Evolutionary conservation across 2,329 filamentous ascomycete genomes (phyloP).

Genomic region (Fusarium scirpi): DNA sequence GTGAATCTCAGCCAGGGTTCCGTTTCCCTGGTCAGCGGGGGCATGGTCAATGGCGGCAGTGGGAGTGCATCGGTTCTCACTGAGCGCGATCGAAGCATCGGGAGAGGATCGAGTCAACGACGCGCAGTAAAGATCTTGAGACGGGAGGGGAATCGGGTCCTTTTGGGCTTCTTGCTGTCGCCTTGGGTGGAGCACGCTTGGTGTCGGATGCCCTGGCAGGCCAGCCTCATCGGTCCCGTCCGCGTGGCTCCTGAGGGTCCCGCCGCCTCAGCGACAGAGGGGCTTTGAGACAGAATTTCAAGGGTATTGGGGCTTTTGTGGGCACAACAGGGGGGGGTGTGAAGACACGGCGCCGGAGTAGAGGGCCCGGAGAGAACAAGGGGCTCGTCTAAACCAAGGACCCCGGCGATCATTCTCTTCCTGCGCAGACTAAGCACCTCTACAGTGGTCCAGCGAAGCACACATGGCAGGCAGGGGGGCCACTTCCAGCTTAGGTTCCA

Average conservation of each 20-base stretch:
- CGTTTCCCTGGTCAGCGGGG: slow-evolving; percentile 32
- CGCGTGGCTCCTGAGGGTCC: slow-evolving; percentile 40
- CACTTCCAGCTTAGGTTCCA: slow-evolving; percentile 5
- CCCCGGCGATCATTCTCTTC: slow-evolving; percentile 25
- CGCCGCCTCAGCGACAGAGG: slow-evolving; percentile 20
- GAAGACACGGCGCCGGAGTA: slow-evolving; percentile 26
- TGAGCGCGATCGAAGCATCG: slow-evolving; percentile 34
- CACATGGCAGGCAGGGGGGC: slow-evolving; percentile 33
- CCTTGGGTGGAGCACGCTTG: slow-evolving; percentile 20
- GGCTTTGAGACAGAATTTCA: slow-evolving; percentile 26
- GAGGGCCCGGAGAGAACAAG: slow-evolving; percentile 27
- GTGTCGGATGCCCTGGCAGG: slow-evolving; percentile 31
- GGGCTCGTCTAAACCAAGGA: slow-evolving; percentile 19
- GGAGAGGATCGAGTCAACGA: slow-evolving; percentile 41
- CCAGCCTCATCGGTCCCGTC: slow-evolving; percentile 43
- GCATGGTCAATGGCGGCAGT: slow-evolving; percentile 11
- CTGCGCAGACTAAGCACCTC: slow-evolving; percentile 5
- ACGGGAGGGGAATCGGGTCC: slow-evolving; percentile 43
- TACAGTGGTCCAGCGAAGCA: slow-evolving; percentile 4
- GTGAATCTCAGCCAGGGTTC: slow-evolving; percentile 25
- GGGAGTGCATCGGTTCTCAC: slow-evolving; percentile 26
- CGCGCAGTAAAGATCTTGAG: slow-evolving; percentile 41
- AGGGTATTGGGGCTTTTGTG: slow-evolving; percentile 22
- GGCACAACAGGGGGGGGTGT: slow-evolving; percentile 12
- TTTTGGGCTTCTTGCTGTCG: slow-evolving; percentile 27